A percentile compares a stretch with the other conserved stretches of the same genome.
Conservation (phyloP, 2,329 filamentous ascomycete species). For the Ophiostoma himal-ulmi region DNA sequence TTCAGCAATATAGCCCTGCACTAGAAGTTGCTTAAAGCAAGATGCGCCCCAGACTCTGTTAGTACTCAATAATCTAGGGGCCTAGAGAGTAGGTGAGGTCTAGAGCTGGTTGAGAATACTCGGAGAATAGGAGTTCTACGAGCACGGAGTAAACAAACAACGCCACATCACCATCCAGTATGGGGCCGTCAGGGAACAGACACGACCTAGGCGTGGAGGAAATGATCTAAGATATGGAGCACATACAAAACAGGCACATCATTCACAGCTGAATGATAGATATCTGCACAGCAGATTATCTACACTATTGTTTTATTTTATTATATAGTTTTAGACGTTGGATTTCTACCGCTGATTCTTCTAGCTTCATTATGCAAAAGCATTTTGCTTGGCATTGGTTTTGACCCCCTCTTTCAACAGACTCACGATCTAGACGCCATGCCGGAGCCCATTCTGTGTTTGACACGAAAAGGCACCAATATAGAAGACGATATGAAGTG, state of each 20-base stretch:
- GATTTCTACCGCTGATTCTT: not conserved
- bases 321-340: not conserved
- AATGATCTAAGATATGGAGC: not conserved
- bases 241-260: not conserved
- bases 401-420: not conserved
- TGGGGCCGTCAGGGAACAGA: not conserved
- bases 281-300: not conserved
- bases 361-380: not conserved
- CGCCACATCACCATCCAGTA: not conserved
- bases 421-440: not conserved
- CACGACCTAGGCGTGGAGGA: not conserved
- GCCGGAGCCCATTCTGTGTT: not conserved
- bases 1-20: not conserved
- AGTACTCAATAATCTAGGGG: too few species aligned
- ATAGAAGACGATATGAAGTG: not conserved
- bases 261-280: not conserved
- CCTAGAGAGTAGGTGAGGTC: too few species aligned
- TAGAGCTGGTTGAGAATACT: not conserved
- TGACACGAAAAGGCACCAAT: not conserved
- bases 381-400: not conserved
- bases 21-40: too few species aligned
- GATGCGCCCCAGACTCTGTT: not conserved
- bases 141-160: not conserved
- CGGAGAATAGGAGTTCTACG: not conserved
- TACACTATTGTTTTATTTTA: not conserved